Base-by-base conservation (phyloP, 2,329 filamentous ascomycete species). In the Pseudogymnoascus sp. region DNA sequence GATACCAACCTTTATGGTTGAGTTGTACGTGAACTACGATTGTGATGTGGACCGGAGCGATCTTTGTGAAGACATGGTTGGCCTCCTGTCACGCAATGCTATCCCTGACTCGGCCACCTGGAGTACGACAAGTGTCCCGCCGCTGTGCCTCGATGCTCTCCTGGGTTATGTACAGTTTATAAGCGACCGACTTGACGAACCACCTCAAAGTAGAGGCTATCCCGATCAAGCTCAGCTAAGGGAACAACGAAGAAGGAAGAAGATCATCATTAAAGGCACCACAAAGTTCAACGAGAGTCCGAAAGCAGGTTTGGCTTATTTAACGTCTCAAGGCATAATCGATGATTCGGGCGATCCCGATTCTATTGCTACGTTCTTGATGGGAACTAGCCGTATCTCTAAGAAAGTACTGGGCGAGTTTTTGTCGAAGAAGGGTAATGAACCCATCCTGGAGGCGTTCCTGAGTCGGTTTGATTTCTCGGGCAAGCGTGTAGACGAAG, bases 61-160 rank as follows among this genome's bases (percentile, higher is more conserved):
- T 75, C 77, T 99, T 4, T 99, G 94, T 70, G 90, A 96, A 76
- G 95, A 99, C 71, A 89, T 97, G 83, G 85, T 99, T 63, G 93
- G 94, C 0, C 81, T 99, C 35, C 78, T 99, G 13, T 93, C 94
- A 17, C 84, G 94, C 63, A 99, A 97, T 72, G 94, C 94, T 1
- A 89, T 99, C 66, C 95, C 94, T 0, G 94, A 99, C 73, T 96
- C 94, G 7, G 94, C 93, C 5, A 97, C 92, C 5, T 99, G 94
- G 94, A 99, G 95, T 73, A 99, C 94, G 9, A 97, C 93, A 4
- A 99, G 96, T 71, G 95, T 99, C 1, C 94, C 94, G 13, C 94
- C 94, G 0, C 78, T 99, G 2, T 99, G 94, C 69, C 79, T 99
- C 21, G 94, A 99, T 75, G 92, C 94, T 8, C 79, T 99, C 9